These are phyloP conservation scores for Knufia fluminis DNA, from an alignment of 2,329 filamentous ascomycete genomes.

Conservation along the genomic window DNA sequence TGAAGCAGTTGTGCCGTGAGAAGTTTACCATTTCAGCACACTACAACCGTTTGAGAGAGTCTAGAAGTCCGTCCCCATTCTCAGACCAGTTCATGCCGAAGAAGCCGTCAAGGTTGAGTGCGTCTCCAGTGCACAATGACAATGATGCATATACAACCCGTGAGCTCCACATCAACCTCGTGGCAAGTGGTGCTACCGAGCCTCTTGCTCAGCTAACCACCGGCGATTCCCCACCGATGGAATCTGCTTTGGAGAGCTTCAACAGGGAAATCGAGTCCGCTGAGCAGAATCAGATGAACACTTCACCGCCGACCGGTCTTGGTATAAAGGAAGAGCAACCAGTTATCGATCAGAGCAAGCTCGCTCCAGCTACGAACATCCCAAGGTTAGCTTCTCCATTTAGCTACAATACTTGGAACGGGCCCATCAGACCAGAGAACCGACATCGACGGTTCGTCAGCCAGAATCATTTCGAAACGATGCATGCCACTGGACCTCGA, in stretches of 20 bases:
- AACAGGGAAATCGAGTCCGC: conserved; percentile 26
- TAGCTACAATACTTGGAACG: conserved; percentile 40
- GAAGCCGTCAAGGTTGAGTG: conserved; percentile 18
- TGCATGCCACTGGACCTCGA: conserved; percentile 36
- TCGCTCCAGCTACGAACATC: conserved; percentile 21
- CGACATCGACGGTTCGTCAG: conserved; percentile 25
- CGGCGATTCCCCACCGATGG: conserved; percentile 22
- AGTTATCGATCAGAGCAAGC: conserved; percentile 12
- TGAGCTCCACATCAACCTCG: conserved; percentile 37
- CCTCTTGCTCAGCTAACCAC: conserved; percentile 29
- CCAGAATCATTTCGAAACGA: conserved; percentile 33
- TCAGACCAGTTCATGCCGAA: conserved; percentile 30
- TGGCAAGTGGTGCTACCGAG: conserved; percentile 32
- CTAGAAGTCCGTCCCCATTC: conserved; percentile 52
- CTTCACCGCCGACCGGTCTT: conserved; percentile 17
- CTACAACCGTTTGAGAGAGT: conserved; percentile 53
- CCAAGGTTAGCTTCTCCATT: conserved; percentile 42
- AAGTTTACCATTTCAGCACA: conserved; percentile 55
- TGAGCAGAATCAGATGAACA: conserved; percentile 3
- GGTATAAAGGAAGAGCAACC: conserved; percentile 14
- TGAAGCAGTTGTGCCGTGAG: conserved; percentile 51
- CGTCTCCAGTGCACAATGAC: neutral
- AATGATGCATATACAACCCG: conserved; percentile 32
- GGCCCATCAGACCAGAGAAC: conserved; percentile 29
- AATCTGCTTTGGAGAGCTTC: conserved; percentile 26